phyloP scores from a whole-genome alignment of 2,329 filamentous ascomycete genomes.

The Stenocarpella maydis region DNA sequence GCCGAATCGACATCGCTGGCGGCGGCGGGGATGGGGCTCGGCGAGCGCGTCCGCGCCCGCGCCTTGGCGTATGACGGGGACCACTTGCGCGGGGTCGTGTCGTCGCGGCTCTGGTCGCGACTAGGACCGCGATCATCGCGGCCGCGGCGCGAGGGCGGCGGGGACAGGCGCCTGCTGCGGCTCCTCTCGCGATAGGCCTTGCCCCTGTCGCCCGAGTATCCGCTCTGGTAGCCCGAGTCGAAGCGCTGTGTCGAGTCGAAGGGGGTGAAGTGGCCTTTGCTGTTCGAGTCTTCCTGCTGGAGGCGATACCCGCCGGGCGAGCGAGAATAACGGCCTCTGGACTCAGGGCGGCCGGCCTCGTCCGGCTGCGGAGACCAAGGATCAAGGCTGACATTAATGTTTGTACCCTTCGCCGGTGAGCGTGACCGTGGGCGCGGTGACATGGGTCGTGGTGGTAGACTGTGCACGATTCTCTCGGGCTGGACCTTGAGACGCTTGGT shows the following conservation, averaged over 20 bases:
- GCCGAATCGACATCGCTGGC: constrained; percentile 31
- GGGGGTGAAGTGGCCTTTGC: constrained; percentile 19
- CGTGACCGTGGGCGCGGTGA: constrained; percentile 19
- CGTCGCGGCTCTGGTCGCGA: constrained; percentile 8
- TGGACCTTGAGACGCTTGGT: constrained; percentile 23
- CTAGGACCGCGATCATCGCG: constrained; percentile 14
- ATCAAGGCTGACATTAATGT: neutral
- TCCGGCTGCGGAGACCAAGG: constrained; percentile 29
- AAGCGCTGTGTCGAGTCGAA: constrained; percentile 32
- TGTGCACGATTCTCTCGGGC: constrained; percentile 6
- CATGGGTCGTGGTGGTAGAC: constrained; percentile 25
- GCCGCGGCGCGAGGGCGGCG: constrained; percentile 26
- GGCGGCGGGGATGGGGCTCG: constrained; percentile 4
- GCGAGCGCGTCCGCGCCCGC: constrained; percentile 22
- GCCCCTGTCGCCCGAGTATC: constrained; percentile 24
- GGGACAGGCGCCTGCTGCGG: constrained; percentile 25
- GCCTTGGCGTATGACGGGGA: constrained; percentile 20
- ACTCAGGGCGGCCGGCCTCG: constrained; percentile 27
- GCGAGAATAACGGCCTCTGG: constrained; percentile 25
- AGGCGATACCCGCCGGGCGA: constrained; percentile 31
- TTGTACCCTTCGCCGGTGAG: constrained; percentile 15
- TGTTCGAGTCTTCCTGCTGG: constrained; percentile 15
- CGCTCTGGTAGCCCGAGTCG: constrained; percentile 34
- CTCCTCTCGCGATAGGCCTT: constrained; percentile 22
- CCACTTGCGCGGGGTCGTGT: constrained; percentile 17